These are phyloP conservation scores for Exophiala dermatitidis DNA, from an alignment of 2,329 filamentous ascomycete species.

Conservation along the genomic window DNA sequence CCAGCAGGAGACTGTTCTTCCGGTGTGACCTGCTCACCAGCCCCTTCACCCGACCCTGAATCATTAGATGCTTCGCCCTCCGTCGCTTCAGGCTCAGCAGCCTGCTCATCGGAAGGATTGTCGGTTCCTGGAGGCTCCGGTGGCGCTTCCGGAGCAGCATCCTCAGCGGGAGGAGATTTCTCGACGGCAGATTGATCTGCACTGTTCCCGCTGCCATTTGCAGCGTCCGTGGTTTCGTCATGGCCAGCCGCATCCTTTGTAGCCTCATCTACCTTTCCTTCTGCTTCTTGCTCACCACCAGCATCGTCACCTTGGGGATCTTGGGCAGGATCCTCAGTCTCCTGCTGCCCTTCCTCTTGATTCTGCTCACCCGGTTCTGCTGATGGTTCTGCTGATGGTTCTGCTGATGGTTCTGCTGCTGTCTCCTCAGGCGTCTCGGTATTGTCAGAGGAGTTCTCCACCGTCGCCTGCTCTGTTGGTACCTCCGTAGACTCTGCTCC, in stretches of 20 bases:
- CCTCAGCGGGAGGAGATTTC: constrained; percentile 6
- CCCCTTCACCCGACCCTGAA: constrained; percentile 21
- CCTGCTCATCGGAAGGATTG: not conserved
- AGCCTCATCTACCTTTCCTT: constrained; percentile 19
- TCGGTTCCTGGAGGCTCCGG: constrained; percentile 6
- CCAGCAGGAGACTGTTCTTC: not conserved
- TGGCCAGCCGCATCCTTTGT: constrained; percentile 6
- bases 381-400: not conserved
- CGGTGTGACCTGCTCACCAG: constrained; percentile 19
- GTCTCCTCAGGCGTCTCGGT: not conserved
- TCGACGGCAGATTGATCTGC: constrained; percentile 4
- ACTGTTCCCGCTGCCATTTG: constrained; percentile 12
- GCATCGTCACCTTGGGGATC: constrained; percentile 10
- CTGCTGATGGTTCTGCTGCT: constrained; percentile 22
- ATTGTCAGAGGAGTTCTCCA: not conserved
- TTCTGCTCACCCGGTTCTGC: constrained; percentile 15
- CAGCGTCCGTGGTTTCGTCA: constrained; percentile 25
- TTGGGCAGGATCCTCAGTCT: not conserved
- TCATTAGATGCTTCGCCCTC: constrained; percentile 7
- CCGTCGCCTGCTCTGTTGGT: not conserved
- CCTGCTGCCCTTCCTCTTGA: constrained; percentile 9
- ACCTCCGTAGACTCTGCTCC: not conserved
- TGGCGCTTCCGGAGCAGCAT: constrained; percentile 12
- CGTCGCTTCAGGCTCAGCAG: constrained; percentile 3
- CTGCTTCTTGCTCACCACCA: constrained; percentile 12